phyloP scores from a whole-genome alignment of 108 stramenopile species.

The Licmophora abbreviata region DNA sequence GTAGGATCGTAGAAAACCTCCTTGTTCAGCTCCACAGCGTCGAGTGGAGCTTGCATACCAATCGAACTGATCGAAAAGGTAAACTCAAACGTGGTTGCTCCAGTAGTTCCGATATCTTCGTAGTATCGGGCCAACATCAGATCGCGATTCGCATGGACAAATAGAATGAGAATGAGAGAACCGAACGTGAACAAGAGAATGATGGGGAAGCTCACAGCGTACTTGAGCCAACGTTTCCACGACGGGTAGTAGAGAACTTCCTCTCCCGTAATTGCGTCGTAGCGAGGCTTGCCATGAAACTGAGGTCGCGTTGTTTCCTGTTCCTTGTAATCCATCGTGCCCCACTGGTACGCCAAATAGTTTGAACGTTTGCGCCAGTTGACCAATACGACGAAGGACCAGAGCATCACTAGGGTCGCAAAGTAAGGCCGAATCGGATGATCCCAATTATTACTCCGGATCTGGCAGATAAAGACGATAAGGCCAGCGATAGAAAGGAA shows the following conservation, averaged over 20 bases:
- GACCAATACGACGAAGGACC: constrained; percentile 89
- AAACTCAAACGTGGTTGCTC: constrained; percentile 32
- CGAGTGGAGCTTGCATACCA: constrained; percentile 37
- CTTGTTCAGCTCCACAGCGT: constrained; percentile 43
- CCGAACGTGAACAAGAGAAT: constrained; percentile 65
- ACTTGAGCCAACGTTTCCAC: constrained; percentile 81
- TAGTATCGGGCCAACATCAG: constrained; percentile 77
- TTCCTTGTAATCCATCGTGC: constrained; percentile 85
- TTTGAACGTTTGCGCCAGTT: constrained; percentile 85
- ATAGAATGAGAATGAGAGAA: constrained; percentile 68
- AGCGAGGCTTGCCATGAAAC: constrained; percentile 73
- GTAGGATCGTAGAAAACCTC: constrained; percentile 62
- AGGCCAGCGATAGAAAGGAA: constrained; percentile 60
- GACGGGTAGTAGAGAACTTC: constrained; percentile 74
- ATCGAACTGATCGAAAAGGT: constrained; percentile 38
- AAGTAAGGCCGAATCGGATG: constrained; percentile 66
- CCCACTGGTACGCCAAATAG: constrained; percentile 81
- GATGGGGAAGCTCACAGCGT: constrained; percentile 73
- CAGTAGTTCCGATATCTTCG: constrained; percentile 15
- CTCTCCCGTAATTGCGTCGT: constrained; percentile 69
- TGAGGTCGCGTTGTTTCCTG: constrained; percentile 89
- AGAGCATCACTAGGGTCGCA: constrained; percentile 78
- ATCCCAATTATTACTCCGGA: constrained; percentile 56
- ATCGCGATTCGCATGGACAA: constrained; percentile 81
- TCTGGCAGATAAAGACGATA: constrained; percentile 62